phyloP scores from a whole-genome alignment of 2,329 filamentous ascomycete genomes.

The Epichloe hybrida region DNA sequence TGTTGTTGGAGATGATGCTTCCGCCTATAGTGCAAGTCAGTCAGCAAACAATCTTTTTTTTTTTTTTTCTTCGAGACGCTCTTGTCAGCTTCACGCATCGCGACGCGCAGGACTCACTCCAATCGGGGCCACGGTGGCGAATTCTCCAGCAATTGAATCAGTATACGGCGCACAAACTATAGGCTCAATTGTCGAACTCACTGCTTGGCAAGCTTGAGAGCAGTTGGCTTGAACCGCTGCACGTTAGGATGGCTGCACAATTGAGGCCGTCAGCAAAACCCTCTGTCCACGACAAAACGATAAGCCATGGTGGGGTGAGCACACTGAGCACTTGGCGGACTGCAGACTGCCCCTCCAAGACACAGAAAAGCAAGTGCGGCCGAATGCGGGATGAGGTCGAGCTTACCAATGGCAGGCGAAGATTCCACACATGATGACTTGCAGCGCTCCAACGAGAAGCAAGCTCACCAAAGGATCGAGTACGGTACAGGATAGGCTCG shows the following conservation, averaged over 20 bases:
- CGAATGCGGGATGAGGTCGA: neutral
- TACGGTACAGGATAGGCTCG: neutral
- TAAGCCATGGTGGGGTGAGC: conserved; percentile 17
- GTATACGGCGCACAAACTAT: neutral
- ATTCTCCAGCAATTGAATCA: conserved; percentile 40
- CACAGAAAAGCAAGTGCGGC: neutral
- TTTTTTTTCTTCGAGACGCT: neutral
- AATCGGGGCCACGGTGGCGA: conserved; percentile 94
- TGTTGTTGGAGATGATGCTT: conserved; percentile 79
- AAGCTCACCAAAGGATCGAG: neutral
- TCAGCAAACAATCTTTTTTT: neutral
- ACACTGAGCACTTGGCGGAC: conserved; percentile 1
- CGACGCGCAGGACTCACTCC: conserved; percentile 55
- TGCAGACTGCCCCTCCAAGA: conserved; percentile 15
- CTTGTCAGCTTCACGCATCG: neutral
- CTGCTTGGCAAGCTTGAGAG: conserved; percentile 88
- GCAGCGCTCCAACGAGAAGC: conserved; percentile 6
- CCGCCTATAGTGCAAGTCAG: conserved; percentile 46
- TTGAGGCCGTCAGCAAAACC: conserved; percentile 6
- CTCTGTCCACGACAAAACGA: neutral
- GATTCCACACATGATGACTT: conserved; percentile 79
- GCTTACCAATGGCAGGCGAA: conserved; percentile 86
- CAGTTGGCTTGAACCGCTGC: conserved; percentile 89
- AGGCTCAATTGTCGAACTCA: conserved; percentile 35
- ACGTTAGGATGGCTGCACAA: conserved; percentile 69